These are phyloP conservation scores for Comarum palustre DNA, from an alignment of 306 rosid genomes.

Conservation along the genomic window DNA sequence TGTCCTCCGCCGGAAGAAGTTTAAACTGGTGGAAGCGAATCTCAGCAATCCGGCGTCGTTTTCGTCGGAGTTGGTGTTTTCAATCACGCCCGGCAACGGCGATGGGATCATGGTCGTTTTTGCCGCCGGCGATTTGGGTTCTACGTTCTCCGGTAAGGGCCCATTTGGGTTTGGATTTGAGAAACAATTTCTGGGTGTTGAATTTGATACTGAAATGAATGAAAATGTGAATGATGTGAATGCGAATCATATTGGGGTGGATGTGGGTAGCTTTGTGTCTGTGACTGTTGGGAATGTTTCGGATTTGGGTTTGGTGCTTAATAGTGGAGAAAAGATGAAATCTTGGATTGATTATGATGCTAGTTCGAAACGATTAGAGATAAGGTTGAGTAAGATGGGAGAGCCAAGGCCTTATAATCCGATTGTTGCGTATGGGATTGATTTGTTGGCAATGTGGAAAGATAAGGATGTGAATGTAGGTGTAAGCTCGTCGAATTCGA, in stretches of 20 bases:
- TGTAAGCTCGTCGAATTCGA: slow-evolving; percentile 43
- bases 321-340: slow-evolving; percentile 38
- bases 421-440: slow-evolving; percentile 34
- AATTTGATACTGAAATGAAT: slow-evolving; percentile 45
- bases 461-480: slow-evolving; percentile 44
- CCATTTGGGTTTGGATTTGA: slow-evolving; percentile 31
- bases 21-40: slow-evolving; percentile 21
- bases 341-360: slow-evolving; percentile 71
- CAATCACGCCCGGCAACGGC: slow-evolving; percentile 42
- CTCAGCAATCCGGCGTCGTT: slow-evolving; percentile 32
- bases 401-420: slow-evolving; percentile 48
- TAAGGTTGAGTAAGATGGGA: slow-evolving; percentile 43
- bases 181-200: slow-evolving; percentile 32
- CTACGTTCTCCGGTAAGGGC: slow-evolving; percentile 25
- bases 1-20: slow-evolving; percentile 36
- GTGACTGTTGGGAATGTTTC: slow-evolving; percentile 34
- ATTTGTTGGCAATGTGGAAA: slow-evolving; percentile 49
- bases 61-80: slow-evolving; percentile 46
- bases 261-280: slow-evolving; percentile 39
- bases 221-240: slow-evolving; percentile 30
- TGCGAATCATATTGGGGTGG: slow-evolving; percentile 41
- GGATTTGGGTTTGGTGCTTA: slow-evolving; percentile 25
- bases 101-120: slow-evolving; percentile 39
- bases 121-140: slow-evolving; percentile 25
- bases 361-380: slow-evolving; percentile 41